A percentile compares a stretch with the other conserved stretches of the same genome.
Conservation (phyloP, 495 filamentous ascomycete genomes). For the Neurospora sp. region DNA sequence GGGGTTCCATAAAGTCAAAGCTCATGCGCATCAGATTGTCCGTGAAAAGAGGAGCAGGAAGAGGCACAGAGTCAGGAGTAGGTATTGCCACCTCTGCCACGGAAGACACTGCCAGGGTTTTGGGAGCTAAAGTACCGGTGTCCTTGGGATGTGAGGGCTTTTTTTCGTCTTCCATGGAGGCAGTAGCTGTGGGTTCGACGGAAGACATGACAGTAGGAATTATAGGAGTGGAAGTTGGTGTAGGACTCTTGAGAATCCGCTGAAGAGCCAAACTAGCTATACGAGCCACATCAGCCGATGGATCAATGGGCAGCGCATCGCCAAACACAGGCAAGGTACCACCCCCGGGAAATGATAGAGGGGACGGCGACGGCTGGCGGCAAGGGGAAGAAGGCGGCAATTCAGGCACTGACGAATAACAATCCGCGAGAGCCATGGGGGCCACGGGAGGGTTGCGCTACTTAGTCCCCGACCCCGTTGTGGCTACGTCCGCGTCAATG, state of each 20-base stretch:
- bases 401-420: neutral
- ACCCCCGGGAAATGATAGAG: neutral
- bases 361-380: neutral
- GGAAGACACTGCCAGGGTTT: neutral
- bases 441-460: neutral
- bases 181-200: neutral
- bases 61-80: neutral
- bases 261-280: neutral
- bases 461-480: neutral
- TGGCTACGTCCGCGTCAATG: slow-evolving; percentile 4
- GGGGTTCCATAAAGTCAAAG: neutral
- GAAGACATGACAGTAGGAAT: neutral
- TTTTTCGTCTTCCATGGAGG: neutral
- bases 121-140: neutral
- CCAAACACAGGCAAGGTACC: neutral
- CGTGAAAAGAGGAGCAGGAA: neutral
- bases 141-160: neutral
- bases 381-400: neutral
- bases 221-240: neutral
- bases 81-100: neutral
- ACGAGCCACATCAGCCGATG: neutral
- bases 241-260: neutral
- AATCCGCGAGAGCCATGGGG: neutral
- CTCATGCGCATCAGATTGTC: neutral
- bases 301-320: neutral